Percentiles rank a stretch among this genome's conserved stretches.
These are phyloP conservation scores for Colletotrichum aenigma DNA, from an alignment of 2,329 filamentous ascomycete species.

Conservation along the genomic window DNA sequence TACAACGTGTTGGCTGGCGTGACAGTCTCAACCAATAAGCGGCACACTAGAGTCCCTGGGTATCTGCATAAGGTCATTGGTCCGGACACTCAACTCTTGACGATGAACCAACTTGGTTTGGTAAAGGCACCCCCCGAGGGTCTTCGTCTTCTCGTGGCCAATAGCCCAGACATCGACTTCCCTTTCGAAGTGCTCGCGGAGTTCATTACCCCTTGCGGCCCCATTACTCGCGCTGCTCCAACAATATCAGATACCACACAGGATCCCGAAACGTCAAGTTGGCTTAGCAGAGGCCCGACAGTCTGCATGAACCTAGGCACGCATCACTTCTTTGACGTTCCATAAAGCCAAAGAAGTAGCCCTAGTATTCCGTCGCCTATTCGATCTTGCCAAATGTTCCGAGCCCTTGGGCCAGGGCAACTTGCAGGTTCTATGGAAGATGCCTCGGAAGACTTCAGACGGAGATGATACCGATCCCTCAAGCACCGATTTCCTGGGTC, in stretches of 20 bases:
- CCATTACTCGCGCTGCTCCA: background rate
- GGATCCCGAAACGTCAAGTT: background rate
- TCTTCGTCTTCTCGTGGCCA: background rate
- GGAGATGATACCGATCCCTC: background rate
- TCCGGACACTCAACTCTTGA: conserved; percentile 40
- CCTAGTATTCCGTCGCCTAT: background rate
- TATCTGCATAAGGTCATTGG: background rate
- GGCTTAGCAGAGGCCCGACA: background rate
- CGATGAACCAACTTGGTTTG: conserved; percentile 34
- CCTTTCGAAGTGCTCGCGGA: background rate
- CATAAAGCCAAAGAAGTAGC: conserved; percentile 15
- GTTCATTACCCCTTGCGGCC: background rate
- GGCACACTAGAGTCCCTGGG: background rate
- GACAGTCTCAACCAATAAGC: background rate
- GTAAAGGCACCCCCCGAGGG: conserved; percentile 9
- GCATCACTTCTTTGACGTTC: conserved; percentile 22
- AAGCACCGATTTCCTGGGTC: background rate
- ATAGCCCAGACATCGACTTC: conserved; percentile 11
- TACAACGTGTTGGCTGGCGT: background rate
- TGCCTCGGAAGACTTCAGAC: conserved; percentile 22
- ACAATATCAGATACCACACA: background rate
- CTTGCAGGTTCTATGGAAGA: conserved; percentile 43
- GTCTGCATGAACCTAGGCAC: conserved; percentile 24
- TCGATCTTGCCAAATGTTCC: background rate
- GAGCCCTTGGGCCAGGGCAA: background rate